phyloP scores from a whole-genome alignment of 768 basidiomycete genomes.

The Tubosaeta sp. region DNA sequence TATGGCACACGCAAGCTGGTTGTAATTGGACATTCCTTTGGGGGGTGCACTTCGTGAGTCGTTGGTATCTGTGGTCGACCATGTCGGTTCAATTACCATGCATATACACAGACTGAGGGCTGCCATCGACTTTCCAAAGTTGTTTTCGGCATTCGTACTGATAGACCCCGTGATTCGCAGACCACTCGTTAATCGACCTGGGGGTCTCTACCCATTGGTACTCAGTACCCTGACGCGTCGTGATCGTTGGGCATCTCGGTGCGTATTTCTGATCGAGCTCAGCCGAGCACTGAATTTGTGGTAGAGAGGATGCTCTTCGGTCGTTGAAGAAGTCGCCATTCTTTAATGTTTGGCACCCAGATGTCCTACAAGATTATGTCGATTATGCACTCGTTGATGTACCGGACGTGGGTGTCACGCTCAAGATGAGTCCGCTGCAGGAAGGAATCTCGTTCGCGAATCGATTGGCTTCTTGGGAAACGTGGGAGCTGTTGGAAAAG shows the following conservation, averaged over 20 bases:
- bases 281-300: not conserved
- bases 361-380: slow-evolving; percentile 55
- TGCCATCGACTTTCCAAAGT: slow-evolving; percentile 54
- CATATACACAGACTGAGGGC: slow-evolving; percentile 53
- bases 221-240: slow-evolving; percentile 56
- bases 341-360: slow-evolving; percentile 68
- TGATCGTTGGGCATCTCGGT: slow-evolving; percentile 62
- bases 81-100: not conserved
- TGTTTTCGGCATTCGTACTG: slow-evolving; percentile 71
- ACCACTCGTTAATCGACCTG: slow-evolving; percentile 4
- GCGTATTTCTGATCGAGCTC: slow-evolving; percentile 4
- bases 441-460: slow-evolving; percentile 64
- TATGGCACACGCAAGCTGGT: slow-evolving; percentile 54
- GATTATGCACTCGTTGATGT: slow-evolving; percentile 47
- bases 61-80: not conserved
- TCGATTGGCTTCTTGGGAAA: slow-evolving; percentile 18
- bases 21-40: slow-evolving; percentile 79
- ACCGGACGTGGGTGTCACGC: slow-evolving; percentile 38
- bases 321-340: slow-evolving; percentile 53
- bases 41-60: slow-evolving; percentile 71
- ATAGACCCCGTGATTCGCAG: slow-evolving; percentile 70
- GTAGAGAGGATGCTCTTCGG: slow-evolving; percentile 56
- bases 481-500: slow-evolving; percentile 25
- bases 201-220: slow-evolving; percentile 10
- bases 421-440: slow-evolving; percentile 65